Conservation (phyloP, 257 asterid genomes). For the Solanum neorickii region DNA sequence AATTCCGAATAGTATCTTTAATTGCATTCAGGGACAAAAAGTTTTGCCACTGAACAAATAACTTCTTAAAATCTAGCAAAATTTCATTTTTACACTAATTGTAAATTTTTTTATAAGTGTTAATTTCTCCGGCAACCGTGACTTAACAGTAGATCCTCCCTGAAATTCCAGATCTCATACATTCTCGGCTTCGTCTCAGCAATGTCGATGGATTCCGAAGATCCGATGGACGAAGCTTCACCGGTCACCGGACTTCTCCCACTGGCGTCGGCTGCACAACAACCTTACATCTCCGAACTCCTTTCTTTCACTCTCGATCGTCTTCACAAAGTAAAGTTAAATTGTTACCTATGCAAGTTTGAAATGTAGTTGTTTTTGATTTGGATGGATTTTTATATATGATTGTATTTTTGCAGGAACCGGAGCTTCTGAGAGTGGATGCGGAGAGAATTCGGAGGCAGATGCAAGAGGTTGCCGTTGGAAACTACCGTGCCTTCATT, state of each 20-base stretch:
- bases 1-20: not conserved
- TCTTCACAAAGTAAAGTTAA: slow-evolving; percentile 69
- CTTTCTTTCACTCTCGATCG: slow-evolving; percentile 97
- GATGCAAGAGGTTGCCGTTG: slow-evolving; percentile 99
- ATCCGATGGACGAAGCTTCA: slow-evolving; percentile 30
- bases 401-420: slow-evolving; percentile 38
- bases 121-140: not conserved
- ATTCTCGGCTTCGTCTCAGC: not conserved
- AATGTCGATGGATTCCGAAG: slow-evolving; percentile 47
- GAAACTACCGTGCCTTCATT: slow-evolving; percentile 81
- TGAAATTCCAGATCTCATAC: not conserved
- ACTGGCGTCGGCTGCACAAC: slow-evolving; percentile 82
- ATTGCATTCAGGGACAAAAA: not conserved
- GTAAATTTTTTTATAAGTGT: not conserved
- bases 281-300: slow-evolving; percentile 86
- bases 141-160: not conserved
- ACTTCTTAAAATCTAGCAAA: not conserved
- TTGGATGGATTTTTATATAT: not conserved
- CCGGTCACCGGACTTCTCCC: slow-evolving; percentile 54
- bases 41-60: not conserved
- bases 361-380: not conserved
- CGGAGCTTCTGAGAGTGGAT: slow-evolving; percentile 88
- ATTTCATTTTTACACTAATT: not conserved
- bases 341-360: not conserved
- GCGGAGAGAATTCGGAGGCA: slow-evolving; percentile 94